Base-by-base conservation (phyloP, 2,329 filamentous ascomycete genomes). In the Fusarium sp. region DNA sequence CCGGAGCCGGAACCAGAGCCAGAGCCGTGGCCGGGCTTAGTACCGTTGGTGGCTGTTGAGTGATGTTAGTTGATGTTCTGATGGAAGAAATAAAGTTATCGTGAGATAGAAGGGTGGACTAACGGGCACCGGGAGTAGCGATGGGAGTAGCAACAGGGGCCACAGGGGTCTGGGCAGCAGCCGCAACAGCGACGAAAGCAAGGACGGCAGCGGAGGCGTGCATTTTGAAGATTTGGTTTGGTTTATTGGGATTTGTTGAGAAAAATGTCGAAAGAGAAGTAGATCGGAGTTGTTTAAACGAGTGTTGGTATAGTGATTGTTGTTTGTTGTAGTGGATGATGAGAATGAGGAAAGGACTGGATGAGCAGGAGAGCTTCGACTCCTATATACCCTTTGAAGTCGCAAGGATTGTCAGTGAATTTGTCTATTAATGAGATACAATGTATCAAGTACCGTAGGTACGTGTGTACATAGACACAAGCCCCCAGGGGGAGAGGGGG, bases 131-230 rank as follows among this genome's bases (percentile, higher is more conserved):
- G 49, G 67, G 57, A 41, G 64, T 72, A 53, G 66, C 30, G 23
- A 65, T 42, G 38, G 72, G 67, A 37, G 67, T 69, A 58, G 54
- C 47, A 51, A 57, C 62, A 20, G 72, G 65, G 31, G 55, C 58
- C 47, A 70, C 67, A 49, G 72, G 66, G 56, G 68, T 56, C 57
- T 59, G 64, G 50, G 64, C 53, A 62, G 69, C 73, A 58, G 67
- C 34, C 52, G 71, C 72, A 53, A 67, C 62, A 62, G 70, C 70
- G 56, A 67, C 72, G 59, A 75, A 67, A 62, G 70, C 70, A 68
- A 75, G 61, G 61, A 75, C 65, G 63, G 67, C 68, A 62, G 70
- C 56, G 52, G 71, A 73, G 62, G 62, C 62, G 62, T 64, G 72
- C 72, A 74, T 74, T 46, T 61, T 74, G 72, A 62, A 38, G 62